phyloP scores from a whole-genome alignment of 2,329 filamentous ascomycete genomes.

The Ceratocystis variospora region DNA sequence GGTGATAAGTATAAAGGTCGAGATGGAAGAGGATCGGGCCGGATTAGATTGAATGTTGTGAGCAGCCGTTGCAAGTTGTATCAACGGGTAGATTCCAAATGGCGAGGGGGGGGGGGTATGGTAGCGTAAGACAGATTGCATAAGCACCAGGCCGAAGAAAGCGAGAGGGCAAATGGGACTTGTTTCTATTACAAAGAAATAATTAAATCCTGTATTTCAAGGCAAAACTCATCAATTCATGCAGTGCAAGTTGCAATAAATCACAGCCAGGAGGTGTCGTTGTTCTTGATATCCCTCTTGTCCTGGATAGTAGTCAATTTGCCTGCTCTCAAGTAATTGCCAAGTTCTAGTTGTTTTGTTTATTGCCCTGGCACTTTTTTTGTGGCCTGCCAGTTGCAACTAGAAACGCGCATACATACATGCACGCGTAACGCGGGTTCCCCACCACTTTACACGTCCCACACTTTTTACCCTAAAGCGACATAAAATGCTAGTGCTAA shows the following conservation, averaged over 20 bases:
- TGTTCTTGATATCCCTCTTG: neutral
- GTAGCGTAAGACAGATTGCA: neutral
- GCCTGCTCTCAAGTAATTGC: neutral
- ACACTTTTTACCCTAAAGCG: neutral
- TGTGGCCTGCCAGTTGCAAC: neutral
- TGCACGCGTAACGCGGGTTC: neutral
- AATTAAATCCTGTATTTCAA: neutral
- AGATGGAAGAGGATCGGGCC: neutral
- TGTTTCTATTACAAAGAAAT: neutral
- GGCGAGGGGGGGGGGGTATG: neutral
- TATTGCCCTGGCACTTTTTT: neutral
- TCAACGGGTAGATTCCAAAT: neutral
- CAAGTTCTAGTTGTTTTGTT: neutral
- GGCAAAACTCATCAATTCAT: neutral
- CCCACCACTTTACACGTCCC: conserved; percentile 18
- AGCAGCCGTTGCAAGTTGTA: neutral
- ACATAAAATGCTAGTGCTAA: neutral
- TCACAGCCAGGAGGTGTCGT: neutral
- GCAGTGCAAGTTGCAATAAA: neutral
- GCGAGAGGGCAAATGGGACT: neutral
- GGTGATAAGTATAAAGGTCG: neutral
- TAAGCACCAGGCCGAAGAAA: neutral
- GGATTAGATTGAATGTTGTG: neutral
- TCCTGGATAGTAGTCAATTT: neutral
- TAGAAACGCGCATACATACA: neutral